Base-by-base conservation (phyloP, 441 rosid species). In the Adansonia madagascariensis region DNA sequence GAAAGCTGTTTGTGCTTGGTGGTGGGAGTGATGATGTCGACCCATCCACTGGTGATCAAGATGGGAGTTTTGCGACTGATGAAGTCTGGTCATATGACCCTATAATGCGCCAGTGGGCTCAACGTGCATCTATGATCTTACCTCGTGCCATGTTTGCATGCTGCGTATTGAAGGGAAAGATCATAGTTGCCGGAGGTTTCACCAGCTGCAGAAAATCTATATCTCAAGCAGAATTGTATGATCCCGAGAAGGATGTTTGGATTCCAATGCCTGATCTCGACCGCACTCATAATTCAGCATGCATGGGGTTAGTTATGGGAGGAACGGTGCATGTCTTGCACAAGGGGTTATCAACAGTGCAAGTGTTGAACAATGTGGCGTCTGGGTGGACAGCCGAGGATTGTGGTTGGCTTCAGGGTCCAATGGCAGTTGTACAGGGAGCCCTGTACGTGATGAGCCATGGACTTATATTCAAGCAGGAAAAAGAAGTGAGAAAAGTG, bases 141-240 rank as follows among this genome's bases (percentile, higher is more conserved):
- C 92, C 98, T 6, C 94, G 98, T 59, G 91, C 98, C 20, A 95
- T 93, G 98, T 95, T 95, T 82, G 98, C 98, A 0, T 95, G 98
- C 46, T 92, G 95, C 5, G 85, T 85, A 52, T 81, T 95, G 80
- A 86, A 95, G 20, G 98, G 97, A 72, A 93, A 90, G 80, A 91
- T 95, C 71, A 81, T 95, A 2, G 98, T 91, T 31, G 98, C 98
- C 0, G 98, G 98, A 0, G 98, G 98, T 6, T 93, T 95, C 79
- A 95, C 98, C 15, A 91, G 86, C 78, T 91, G 98, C 80, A 85
- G 93, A 15, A 91, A 91, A 78, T 93, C 98, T 24, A 88, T 95
- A 57, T 95, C 97, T 56, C 90, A 86, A 82, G 98, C 94, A 1
- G 98, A 95, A 85, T 85, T 95, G 82, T 95, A 91, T 62, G 98